Base-by-base conservation (phyloP, 495 filamentous ascomycete genomes). In the Sporormia fimetaria region DNA sequence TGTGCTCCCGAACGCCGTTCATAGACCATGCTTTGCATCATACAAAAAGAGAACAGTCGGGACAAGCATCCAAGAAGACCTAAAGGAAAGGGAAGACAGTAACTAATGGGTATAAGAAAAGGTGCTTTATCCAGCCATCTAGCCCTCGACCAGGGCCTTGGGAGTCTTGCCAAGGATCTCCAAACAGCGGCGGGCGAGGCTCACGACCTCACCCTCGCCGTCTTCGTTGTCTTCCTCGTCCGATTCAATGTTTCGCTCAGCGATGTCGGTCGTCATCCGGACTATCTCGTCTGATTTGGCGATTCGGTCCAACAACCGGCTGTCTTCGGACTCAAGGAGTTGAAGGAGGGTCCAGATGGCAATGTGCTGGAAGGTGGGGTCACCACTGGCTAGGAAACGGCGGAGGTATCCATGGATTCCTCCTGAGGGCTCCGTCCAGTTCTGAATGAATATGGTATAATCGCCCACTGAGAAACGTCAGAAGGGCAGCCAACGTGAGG, bases 281-380 rank as follows among this genome's bases (percentile, higher is more conserved):
- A 96, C 78, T 53, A 98, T 76, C 37, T 88, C 82, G 25, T 87
- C 79, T 4, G 86, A 84, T 51, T 87, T 78, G 36, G 81, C 75
- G 41, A 98, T 95, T 16, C 84, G 75, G 17, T 74, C 73, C 31
- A 94, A 80, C 23, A 98, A 69, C 38, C 76, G 79, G 58, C 78
- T 72, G 52, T 98, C 87, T 56, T 90, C 87, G 0, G 90, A 94
- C 61, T 98, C 90, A 12, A 96, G 74, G 2, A 98, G 74, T 56
- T 98, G 90, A 7, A 96, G 75, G 30, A 98, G 66, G 0, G 90
- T 98, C 90, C 90, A 98, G 49, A 95, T 95, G 24, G 90, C 88
- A 52, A 98, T 98, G 60, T 98, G 90, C 58, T 98, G 90, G 68
- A 98, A 98, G 1, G 90, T 98, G 9, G 92, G 79, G 57, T 98